Conservation (phyloP, 1,139 yeast species). For the Kurtzmaniella quercitrusa region DNA sequence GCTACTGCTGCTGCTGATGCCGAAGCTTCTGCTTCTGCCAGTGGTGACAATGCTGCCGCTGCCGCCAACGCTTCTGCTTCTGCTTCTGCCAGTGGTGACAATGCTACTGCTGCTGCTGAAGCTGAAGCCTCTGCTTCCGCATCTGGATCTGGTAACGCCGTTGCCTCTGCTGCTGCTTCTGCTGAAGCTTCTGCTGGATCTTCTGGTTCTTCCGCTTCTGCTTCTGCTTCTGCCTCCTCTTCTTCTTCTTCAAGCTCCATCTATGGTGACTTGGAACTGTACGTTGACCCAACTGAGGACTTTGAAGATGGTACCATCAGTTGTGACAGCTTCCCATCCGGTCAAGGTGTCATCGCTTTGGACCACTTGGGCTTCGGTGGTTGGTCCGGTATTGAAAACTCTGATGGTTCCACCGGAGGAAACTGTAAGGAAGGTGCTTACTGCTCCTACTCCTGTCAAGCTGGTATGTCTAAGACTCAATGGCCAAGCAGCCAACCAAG, state of each 20-base stretch:
- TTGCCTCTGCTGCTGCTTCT: conserved; percentile 24
- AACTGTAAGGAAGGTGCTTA: conserved; percentile 79
- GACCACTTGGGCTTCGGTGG: conserved; percentile 86
- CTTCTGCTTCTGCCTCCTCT: conserved; percentile 18
- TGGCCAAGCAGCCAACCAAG: conserved; percentile 88
- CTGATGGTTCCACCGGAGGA: conserved; percentile 61
- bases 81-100: conserved; percentile 11
- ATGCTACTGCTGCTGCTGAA: conserved; percentile 14
- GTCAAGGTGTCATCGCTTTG: conserved; percentile 84
- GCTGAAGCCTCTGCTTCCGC: conserved; percentile 11
- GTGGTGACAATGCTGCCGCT: conserved; percentile 14
- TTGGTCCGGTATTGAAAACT: conserved; percentile 76
- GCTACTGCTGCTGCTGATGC: conserved; percentile 11
- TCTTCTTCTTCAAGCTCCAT: conserved; percentile 35
- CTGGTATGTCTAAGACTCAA: conserved; percentile 97
- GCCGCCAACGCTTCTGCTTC: conserved; percentile 14
- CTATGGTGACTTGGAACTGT: conserved; percentile 55
- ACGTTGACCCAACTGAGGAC: conserved; percentile 46
- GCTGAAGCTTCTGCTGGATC: conserved; percentile 11
- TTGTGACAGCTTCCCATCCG: conserved; percentile 81
- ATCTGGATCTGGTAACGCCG: not conserved
- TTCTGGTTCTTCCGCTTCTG: conserved; percentile 22
- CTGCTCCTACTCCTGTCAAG: conserved; percentile 95
- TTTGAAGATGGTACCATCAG: conserved; percentile 79
- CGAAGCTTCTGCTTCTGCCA: conserved; percentile 11